Base-by-base conservation (phyloP, 2,329 filamentous ascomycete species). In the Tolypocladium album region DNA sequence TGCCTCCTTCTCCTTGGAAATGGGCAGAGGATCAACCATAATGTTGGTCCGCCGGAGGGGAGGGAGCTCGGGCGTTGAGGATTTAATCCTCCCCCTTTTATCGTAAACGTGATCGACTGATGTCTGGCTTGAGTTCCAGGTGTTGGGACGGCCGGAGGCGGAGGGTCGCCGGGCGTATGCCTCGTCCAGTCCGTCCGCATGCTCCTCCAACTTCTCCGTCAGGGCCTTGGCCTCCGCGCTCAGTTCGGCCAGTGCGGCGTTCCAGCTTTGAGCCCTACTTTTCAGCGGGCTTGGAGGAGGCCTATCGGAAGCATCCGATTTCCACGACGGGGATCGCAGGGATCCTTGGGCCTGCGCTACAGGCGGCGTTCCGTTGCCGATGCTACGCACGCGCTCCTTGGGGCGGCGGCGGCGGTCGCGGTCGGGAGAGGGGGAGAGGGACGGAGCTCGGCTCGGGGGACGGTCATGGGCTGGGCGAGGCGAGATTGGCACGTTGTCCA, bases 1-100 rank as follows among this genome's bases (percentile, higher is more conserved):
- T 3, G 89, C 89, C 68, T 93, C 89, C 71, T 94, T 94, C 74
- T 94, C 90, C 71, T 90, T 92, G 55, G 89, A 93, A 36, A 92
- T 85, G 20, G 90, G 90, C 42, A 94, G 77, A 4, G 90, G 90
- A 67, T 94, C 90, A 62, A 93, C 90, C 82, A 93, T 90, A 64
- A 91, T 87, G 67, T 92, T 89, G 50, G 85, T 87, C 66, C 86
- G 85, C 59, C 87, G 85, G 11, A 90, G 75, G 0, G 88, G 87
- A 0, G 88, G 88, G 1, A 87, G 78, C 65, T 90, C 83, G 9
- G 92, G 76, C 74, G 87, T 74, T 68, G 93, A 76, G 74, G 87
- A 79, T 78, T 84, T 88, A 61, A 85, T 78, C 45, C 85, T 80
- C 9, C 78, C 75, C 63, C 81, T 84, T 56, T 75, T 76, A 13